phyloP scores from a whole-genome alignment of 106 monocot genomes.

The Triglochin maritima region DNA sequence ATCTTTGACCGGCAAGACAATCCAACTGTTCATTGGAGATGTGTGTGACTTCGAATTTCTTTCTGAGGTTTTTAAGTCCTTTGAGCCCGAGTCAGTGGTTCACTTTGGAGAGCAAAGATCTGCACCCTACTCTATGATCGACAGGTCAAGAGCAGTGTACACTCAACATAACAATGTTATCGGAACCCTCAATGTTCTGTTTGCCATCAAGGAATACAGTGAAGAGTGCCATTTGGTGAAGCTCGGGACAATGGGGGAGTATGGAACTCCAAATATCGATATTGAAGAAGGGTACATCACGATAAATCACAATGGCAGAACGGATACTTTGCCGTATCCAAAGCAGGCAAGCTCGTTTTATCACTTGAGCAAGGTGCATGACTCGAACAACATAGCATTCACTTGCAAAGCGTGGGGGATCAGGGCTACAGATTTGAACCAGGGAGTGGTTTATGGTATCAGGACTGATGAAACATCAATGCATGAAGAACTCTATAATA shows the following conservation, averaged over 20 bases:
- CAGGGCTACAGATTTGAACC: constrained; percentile 87
- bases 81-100: constrained; percentile 79
- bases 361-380: constrained; percentile 95
- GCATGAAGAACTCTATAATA: constrained; percentile 90
- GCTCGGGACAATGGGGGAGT: constrained; percentile 98
- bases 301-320: constrained; percentile 93
- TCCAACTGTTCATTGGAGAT: constrained; percentile 76
- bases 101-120: constrained; percentile 98
- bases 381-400: constrained; percentile 92
- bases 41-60: constrained; percentile 97
- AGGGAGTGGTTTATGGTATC: constrained; percentile 92
- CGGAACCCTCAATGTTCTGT: constrained; percentile 92
- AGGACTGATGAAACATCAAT: constrained; percentile 82
- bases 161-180: constrained; percentile 98
- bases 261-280: constrained; percentile 97
- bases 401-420: constrained; percentile 94
- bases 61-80: constrained; percentile 71
- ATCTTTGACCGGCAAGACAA: constrained; percentile 58
- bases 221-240: constrained; percentile 92
- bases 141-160: constrained; percentile 78
- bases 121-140: constrained; percentile 99
- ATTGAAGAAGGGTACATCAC: constrained; percentile 96
- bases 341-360: constrained; percentile 98
- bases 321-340: constrained; percentile 95
- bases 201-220: constrained; percentile 82